These are phyloP conservation scores for Piper longum DNA, from an alignment of 164 flowering plant genomes.

Conservation along the genomic window DNA sequence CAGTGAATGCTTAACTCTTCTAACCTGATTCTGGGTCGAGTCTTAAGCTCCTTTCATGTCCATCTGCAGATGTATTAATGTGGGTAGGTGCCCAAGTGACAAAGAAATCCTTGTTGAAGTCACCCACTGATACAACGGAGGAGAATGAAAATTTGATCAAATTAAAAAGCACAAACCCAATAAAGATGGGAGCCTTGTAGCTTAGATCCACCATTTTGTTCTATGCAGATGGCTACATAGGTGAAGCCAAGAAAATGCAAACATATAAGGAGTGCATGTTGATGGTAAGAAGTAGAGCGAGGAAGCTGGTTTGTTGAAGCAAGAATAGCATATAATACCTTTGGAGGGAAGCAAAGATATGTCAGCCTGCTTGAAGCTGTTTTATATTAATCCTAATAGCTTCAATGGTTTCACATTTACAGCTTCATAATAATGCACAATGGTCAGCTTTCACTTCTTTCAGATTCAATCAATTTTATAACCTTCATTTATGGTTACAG, in stretches of 20 bases:
- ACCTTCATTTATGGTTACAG: background rate
- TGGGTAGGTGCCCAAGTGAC: constrained; percentile 70
- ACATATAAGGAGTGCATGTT: constrained; percentile 24
- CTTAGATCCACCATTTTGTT: constrained; percentile 10
- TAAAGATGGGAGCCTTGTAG: constrained; percentile 8
- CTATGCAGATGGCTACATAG: background rate
- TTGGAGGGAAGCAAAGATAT: constrained; percentile 35
- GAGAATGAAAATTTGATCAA: too few species aligned
- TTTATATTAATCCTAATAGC: background rate
- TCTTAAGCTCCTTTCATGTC: constrained; percentile 42
- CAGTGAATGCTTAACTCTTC: background rate
- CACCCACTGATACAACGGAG: constrained; percentile 20
- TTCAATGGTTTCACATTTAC: background rate
- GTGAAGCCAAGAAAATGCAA: constrained; percentile 3
- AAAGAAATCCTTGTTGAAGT: constrained; percentile 74
- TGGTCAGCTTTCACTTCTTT: background rate
- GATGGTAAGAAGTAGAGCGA: constrained; percentile 7
- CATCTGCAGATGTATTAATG: constrained; percentile 71
- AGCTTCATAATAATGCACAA: background rate
- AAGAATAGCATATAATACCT: constrained; percentile 54
- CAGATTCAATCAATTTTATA: background rate
- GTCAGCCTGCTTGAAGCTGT: constrained; percentile 3
- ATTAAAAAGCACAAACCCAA: background rate
- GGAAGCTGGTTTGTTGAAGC: constrained; percentile 20
- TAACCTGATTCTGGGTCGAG: constrained; percentile 73